Evolutionary conservation across 2,329 filamentous ascomycete species (phyloP).

Genomic region (Neonectria ditissima): DNA sequence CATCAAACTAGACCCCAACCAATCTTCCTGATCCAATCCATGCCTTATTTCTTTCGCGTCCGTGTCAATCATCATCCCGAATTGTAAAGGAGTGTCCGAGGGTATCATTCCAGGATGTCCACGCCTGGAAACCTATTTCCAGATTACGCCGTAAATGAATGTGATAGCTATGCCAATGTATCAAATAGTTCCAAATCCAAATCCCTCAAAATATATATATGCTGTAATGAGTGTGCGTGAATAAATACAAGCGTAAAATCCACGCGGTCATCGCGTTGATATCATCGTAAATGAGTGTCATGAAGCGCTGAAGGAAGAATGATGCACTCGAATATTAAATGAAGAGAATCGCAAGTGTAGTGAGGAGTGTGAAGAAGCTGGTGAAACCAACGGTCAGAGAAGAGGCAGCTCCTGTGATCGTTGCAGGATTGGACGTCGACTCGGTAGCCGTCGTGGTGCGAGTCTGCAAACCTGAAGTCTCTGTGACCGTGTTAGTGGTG

Average conservation of each 20-base stretch:
- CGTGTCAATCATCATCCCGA: slow-evolving; percentile 7
- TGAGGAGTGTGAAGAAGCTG: slow-evolving; percentile 35
- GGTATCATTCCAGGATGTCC: slow-evolving; percentile 38
- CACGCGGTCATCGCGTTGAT: slow-evolving; percentile 33
- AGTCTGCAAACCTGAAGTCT: slow-evolving; percentile 32
- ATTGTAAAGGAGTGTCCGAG: slow-evolving; percentile 40
- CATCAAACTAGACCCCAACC: slow-evolving; percentile 5
- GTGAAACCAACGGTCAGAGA: slow-evolving; percentile 34
- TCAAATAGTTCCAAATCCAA: slow-evolving; percentile 20
- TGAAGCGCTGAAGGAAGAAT: slow-evolving; percentile 30
- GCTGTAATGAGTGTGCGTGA: slow-evolving; percentile 37
- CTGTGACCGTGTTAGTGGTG: slow-evolving; percentile 1
- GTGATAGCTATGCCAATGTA: slow-evolving; percentile 33
- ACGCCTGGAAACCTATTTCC: slow-evolving; percentile 34
- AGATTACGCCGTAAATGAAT: slow-evolving; percentile 42
- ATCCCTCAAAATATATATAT: slow-evolving; percentile 21
- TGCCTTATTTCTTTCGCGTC: not conserved
- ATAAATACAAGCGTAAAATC: slow-evolving; percentile 28
- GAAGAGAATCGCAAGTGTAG: slow-evolving; percentile 36
- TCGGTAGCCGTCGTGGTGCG: slow-evolving; percentile 33
- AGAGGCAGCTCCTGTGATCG: slow-evolving; percentile 35
- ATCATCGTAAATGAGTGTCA: slow-evolving; percentile 43
- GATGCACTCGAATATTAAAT: slow-evolving; percentile 36
- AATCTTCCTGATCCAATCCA: not conserved
- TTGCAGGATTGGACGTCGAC: slow-evolving; percentile 30